phyloP scores from a whole-genome alignment of 768 basidiomycete species.

The Lyophyllum shimeji region DNA sequence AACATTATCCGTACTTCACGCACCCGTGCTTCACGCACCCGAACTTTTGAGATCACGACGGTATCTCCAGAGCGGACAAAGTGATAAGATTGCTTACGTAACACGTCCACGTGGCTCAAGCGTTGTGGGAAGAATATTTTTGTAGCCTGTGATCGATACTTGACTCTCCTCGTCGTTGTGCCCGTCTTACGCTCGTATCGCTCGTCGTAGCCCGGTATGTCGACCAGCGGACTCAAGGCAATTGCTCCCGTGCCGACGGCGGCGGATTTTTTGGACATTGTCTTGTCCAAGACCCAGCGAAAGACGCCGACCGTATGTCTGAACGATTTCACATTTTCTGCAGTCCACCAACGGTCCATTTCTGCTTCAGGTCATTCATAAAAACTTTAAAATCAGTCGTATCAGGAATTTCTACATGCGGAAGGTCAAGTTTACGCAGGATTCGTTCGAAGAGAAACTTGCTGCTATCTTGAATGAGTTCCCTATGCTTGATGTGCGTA shows the following conservation, averaged over 20 bases:
- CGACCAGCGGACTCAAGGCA: conserved; percentile 90
- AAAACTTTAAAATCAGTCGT: conserved; percentile 99
- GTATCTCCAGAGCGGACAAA: too few relatives aligned
- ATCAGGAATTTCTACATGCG: conserved; percentile 99
- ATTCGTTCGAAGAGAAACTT: conserved; percentile 94
- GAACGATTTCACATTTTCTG: neutral
- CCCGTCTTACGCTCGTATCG: neutral
- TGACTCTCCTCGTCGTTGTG: neutral
- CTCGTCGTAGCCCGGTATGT: conserved; percentile 39
- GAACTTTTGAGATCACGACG: too few relatives aligned
- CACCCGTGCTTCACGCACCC: too few relatives aligned
- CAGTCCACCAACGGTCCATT: neutral
- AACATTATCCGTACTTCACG: too few relatives aligned
- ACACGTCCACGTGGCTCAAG: neutral
- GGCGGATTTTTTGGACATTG: conserved; percentile 91
- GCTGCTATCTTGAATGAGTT: conserved; percentile 93
- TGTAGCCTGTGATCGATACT: conserved; percentile 13
- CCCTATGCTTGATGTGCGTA: conserved; percentile 91
- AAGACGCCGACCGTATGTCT: conserved; percentile 91
- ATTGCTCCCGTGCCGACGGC: conserved; percentile 99
- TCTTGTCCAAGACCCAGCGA: conserved; percentile 90
- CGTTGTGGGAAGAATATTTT: conserved; percentile 16
- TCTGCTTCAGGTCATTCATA: conserved; percentile 84
- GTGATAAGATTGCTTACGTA: conserved; percentile 2
- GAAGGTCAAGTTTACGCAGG: conserved; percentile 99